Percentiles rank a stretch among this genome's conserved stretches.
phyloP scores from a whole-genome alignment of 176 grass and related monocot species.

The Tillandsia fasciculata region DNA sequence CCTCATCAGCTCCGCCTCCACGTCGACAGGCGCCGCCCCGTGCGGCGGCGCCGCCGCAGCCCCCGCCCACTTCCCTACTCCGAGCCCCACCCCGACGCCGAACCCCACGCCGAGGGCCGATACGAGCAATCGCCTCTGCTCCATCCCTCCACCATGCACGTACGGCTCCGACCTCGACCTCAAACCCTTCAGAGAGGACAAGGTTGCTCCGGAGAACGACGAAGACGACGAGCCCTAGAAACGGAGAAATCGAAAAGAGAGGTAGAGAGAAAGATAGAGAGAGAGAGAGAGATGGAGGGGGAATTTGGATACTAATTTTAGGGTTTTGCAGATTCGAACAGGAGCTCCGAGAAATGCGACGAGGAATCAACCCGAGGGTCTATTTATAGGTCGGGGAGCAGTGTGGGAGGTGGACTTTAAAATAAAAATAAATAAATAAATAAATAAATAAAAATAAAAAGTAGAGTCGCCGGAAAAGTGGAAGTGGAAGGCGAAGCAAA shows the following conservation, averaged over 20 bases:
- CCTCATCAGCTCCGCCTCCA: constrained; percentile 69
- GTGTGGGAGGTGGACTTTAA: background rate
- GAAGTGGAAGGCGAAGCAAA: background rate
- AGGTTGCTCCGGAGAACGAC: background rate
- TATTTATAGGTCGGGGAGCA: background rate
- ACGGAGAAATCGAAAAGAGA: background rate
- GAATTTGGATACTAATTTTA: background rate
- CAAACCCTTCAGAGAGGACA: background rate
- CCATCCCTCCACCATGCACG: constrained; percentile 33
- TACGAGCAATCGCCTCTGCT: constrained; percentile 76
- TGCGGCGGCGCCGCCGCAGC: background rate
- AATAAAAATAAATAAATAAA: background rate
- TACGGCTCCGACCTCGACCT: background rate
- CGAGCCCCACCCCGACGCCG: constrained; percentile 74
- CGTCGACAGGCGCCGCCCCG: constrained; percentile 26
- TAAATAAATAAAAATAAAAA: background rate
- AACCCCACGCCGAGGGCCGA: constrained; percentile 78
- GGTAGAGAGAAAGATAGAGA: background rate
- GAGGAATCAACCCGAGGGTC: background rate
- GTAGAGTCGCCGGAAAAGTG: background rate
- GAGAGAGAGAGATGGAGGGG: background rate
- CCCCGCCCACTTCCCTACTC: constrained; percentile 45
- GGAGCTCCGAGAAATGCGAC: background rate
- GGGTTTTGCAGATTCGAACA: background rate
- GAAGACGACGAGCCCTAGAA: background rate